Evolutionary conservation across 129 eudicot genomes (phyloP).

Genomic region (Kitagawia praeruptora): DNA sequence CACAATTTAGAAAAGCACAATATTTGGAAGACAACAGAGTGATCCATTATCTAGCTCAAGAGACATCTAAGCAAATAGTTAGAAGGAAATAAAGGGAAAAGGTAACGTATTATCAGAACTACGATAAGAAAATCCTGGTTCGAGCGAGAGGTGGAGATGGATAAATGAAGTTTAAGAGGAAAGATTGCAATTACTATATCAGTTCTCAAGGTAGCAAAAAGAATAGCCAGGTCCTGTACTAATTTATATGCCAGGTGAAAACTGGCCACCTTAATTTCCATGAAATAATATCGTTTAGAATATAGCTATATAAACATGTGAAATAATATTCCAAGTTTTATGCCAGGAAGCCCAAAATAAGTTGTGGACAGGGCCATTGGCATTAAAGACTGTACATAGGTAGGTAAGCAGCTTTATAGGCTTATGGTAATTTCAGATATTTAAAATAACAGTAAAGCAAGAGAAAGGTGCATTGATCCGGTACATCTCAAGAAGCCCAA

Average conservation of each 20-base stretch:
- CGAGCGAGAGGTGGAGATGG: not conserved
- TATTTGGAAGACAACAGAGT: not conserved
- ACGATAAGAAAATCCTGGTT: not conserved
- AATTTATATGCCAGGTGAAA: not conserved
- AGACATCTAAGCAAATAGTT: not conserved
- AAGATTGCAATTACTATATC: not conserved
- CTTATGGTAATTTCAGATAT: not conserved
- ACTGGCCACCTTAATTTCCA: not conserved
- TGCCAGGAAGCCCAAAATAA: not conserved
- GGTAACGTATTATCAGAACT: not conserved
- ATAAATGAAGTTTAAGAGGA: not conserved
- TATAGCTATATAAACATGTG: not conserved
- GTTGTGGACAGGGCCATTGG: not conserved
- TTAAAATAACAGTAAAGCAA: not conserved
- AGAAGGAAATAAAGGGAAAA: not conserved
- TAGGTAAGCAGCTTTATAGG: not conserved
- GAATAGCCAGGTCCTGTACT: not conserved
- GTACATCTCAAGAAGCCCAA: not conserved
- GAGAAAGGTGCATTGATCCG: not conserved
- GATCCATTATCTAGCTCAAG: not conserved
- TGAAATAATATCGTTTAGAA: not conserved
- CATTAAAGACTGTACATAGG: not conserved
- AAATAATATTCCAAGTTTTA: not conserved
- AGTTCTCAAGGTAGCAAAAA: not conserved
- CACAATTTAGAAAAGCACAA: not conserved